Conservation (phyloP, 306 rosid species). For the Cicer bijugum region DNA sequence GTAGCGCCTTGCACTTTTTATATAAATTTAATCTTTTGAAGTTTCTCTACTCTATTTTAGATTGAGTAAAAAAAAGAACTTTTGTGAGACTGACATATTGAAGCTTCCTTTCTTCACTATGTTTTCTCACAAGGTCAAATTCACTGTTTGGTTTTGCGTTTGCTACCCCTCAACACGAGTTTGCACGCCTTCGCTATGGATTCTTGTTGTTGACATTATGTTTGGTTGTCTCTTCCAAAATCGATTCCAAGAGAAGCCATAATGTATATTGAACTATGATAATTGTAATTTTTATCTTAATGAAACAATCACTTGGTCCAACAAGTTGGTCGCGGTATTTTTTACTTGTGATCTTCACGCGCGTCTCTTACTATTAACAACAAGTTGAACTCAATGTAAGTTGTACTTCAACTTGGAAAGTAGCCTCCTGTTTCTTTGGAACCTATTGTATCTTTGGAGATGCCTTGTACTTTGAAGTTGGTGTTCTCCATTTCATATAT, state of each 20-base stretch:
- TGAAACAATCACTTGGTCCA: not conserved
- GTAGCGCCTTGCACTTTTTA: not conserved
- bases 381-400: not conserved
- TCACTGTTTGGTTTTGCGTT: no score
- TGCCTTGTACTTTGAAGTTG: slow-evolving; percentile 2
- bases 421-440: not conserved
- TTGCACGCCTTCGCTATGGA: no score
- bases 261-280: not conserved
- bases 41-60: not conserved
- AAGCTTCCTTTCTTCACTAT: not conserved
- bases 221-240: no score
- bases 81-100: not conserved
- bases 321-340: not conserved
- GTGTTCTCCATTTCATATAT: not conserved
- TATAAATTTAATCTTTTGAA: not conserved
- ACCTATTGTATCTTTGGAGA: not conserved
- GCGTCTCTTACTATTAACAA: not conserved
- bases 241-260: not conserved
- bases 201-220: no score
- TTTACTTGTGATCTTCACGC: not conserved
- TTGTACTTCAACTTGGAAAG: slow-evolving; percentile 5
- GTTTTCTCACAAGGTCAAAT: not conserved
- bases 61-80: no score
- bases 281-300: not conserved
- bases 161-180: no score